Base-by-base conservation (phyloP, 1,284 basidiomycete species). In the Jaminaea rosea region DNA sequence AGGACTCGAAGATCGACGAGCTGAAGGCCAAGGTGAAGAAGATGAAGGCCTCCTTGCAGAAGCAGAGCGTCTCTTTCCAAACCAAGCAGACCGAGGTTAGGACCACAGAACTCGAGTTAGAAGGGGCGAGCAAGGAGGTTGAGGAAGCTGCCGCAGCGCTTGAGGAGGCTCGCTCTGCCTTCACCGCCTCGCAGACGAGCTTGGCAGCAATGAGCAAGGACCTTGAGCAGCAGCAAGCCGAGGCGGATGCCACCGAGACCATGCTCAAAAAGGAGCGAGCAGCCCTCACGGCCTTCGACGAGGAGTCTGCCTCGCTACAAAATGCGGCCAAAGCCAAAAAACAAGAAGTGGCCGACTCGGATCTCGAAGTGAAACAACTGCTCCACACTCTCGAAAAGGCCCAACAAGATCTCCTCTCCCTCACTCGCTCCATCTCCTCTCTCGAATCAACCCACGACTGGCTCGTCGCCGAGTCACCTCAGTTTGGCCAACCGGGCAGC, bases 1-100 rank as follows among this genome's bases (percentile, higher is more conserved):
- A 96, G 75, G 93, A 96, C 52, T 88, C 88, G 44, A 98, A 98
- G 77, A 86, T 92, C 50, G 87, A 87, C 36, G 86, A 97, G 74
- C 82, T 98, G 64, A 71, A 88, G 86, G 81, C 80, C 21, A 82
- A 84, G 54, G 89, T 96, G 58, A 79, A 80, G 13, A 84, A 82
- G 69, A 85, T 88, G 75, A 94, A 93, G 76, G 79, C 82, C 15
- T 82, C 81, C 5, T 77, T 93, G 9, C 84, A 86, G 69, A 88
- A 89, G 76, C 84, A 90, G 71, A 80, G 84, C 1, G 82, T 85
- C 1, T 78, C 79, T 24, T 83, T 97, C 60, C 97, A 96, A 78
- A 82, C 82, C 17, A 81, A 85, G 57, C 89, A 94, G 68, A 92
- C 87, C 76, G 88, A 91, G 55, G 80, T 87, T 24, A 88, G 96